phyloP scores from a whole-genome alignment of 352 stramenopile genomes.

The Phytophthora chlamydospora region DNA sequence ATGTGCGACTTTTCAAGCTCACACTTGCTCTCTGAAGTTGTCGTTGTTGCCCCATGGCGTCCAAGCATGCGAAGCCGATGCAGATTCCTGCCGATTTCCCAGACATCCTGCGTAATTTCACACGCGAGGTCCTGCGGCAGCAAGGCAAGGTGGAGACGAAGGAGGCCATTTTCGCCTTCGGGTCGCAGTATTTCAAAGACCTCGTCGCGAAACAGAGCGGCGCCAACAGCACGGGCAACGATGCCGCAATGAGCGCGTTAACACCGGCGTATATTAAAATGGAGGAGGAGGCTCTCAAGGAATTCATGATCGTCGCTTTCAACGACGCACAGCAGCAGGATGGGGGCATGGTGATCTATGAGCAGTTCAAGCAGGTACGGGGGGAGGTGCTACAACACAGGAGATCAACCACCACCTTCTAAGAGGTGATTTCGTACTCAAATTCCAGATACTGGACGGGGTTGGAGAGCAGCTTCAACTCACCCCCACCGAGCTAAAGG shows the following conservation, averaged over 20 bases:
- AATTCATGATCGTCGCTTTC: constrained; percentile 49
- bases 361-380: constrained; percentile 53
- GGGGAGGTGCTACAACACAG: background rate
- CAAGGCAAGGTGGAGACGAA: constrained; percentile 84
- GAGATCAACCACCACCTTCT: background rate
- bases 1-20: constrained; percentile 21
- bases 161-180: constrained; percentile 83
- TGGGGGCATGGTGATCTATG: constrained; percentile 44
- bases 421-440: background rate
- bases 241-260: constrained; percentile 10
- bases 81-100: constrained; percentile 77
- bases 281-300: constrained; percentile 63
- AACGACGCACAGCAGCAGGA: constrained; percentile 48
- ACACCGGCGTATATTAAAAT: constrained; percentile 67
- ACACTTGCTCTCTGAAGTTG: background rate
- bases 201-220: constrained; percentile 46
- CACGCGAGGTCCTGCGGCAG: constrained; percentile 82
- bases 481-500: constrained; percentile 57
- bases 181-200: constrained; percentile 73
- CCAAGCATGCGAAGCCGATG: constrained; percentile 85
- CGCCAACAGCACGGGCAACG: constrained; percentile 10
- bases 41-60: constrained; percentile 57
- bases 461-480: constrained; percentile 64
- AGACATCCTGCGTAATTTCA: constrained; percentile 28
- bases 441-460: constrained; percentile 36